These are phyloP conservation scores for Diutina catenulata DNA, from an alignment of 1,139 yeast genomes.

Conservation along the genomic window DNA sequence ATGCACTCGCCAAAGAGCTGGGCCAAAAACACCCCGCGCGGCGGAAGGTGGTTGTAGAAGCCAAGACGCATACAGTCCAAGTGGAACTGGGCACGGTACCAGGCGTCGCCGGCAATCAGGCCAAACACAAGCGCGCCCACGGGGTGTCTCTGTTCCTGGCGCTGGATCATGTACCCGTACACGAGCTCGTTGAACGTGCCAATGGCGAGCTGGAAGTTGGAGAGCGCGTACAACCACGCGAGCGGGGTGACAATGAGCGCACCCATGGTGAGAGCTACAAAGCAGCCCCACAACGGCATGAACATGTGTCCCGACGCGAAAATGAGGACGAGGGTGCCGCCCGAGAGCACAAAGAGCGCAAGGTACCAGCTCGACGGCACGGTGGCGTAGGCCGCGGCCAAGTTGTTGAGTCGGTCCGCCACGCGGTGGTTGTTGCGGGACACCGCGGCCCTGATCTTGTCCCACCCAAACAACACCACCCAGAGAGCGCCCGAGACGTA, in stretches of 20 bases:
- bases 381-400: slow-evolving; percentile 23
- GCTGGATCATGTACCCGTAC: slow-evolving; percentile 34
- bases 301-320: slow-evolving; percentile 27
- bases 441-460: slow-evolving; percentile 9
- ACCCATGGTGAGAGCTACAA: slow-evolving; percentile 32
- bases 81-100: slow-evolving; percentile 42
- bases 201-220: slow-evolving; percentile 39
- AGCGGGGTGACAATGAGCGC: slow-evolving; percentile 35
- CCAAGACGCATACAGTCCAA: slow-evolving; percentile 38
- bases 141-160: slow-evolving; percentile 22
- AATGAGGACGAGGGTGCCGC: slow-evolving; percentile 21
- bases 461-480: slow-evolving; percentile 30
- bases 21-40: slow-evolving; percentile 33
- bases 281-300: slow-evolving; percentile 39
- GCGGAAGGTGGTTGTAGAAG: slow-evolving; percentile 37
- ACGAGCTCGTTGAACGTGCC: slow-evolving; percentile 40
- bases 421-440: slow-evolving; percentile 7
- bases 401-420: slow-evolving; percentile 27
- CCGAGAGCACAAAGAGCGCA: slow-evolving; percentile 21
- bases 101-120: slow-evolving; percentile 40
- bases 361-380: slow-evolving; percentile 34
- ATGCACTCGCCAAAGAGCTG: slow-evolving; percentile 37
- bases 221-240: slow-evolving; percentile 38
- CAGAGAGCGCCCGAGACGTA: slow-evolving; percentile 36
- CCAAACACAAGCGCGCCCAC: slow-evolving; percentile 39